Base-by-base conservation (phyloP, 768 basidiomycete species). In the Tulasnella sp. region DNA sequence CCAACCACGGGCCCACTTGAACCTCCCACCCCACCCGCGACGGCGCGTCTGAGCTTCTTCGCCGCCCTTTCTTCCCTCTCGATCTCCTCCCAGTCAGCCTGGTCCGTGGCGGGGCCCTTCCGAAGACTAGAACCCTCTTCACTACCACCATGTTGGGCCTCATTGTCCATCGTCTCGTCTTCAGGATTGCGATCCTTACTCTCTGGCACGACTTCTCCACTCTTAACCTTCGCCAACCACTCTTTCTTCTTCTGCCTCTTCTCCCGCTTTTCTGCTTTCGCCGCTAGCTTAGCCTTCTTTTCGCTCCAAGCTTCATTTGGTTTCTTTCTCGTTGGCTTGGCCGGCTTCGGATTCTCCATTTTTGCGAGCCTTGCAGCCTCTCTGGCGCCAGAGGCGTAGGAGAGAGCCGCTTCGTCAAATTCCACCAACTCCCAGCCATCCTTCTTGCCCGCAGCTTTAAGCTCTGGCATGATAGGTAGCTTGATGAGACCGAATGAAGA, bases 391-490 rank as follows among this genome's bases (percentile, higher is more conserved):
- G 24, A 42, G 21, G 44, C 38, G 58, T 75, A 79, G 58, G 36
- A 76, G 58, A 42, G 77, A 39, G 56, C 78, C 38, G 71, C 85
- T 38, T 85, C 83, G 0, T 85, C 83, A 3, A 87, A 86, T 14
- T 84, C 86, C 5, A 91, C 83, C 24, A 97, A 92, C 84, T 94
- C 94, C 1, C 46, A 77, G 36, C 76, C 76, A 71, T 81, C 82
- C 36, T 81, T 87, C 38, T 85, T 88, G 73, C 89, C 84, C 12
- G 85, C 81, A 36, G 89, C 89, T 83, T 94, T 94, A 62, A 99
- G 85, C 85, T 99, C 98, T 10, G 97, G 97, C 95, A 99, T 98
- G 76, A 89, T 92, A 1, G 98, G 98, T 18, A 99, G 87, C 39
- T 95, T 90, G 38, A 99, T 87, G 44, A 98, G 88, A 3, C 95